A percentile compares a stretch with the other conserved stretches of the same genome.
phyloP scores from a whole-genome alignment of 164 flowering plant species.

The Buxus sempervirens region DNA sequence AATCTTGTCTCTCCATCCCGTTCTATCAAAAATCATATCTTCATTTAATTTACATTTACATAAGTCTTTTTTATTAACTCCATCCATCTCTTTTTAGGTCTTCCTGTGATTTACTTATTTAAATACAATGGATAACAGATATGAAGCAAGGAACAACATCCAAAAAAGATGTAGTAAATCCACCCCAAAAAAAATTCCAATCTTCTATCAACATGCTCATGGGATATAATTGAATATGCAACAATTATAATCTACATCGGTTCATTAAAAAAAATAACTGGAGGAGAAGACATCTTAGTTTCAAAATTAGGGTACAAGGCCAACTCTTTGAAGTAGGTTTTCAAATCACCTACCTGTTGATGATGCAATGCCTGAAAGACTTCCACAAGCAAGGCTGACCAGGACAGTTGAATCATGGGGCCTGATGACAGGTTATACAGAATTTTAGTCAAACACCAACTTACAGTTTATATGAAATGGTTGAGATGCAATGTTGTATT shows the following conservation, averaged over 20 bases:
- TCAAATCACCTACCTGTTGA: slow-evolving; percentile 56
- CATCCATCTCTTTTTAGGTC: too few relatives aligned
- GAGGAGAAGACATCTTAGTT: background rate
- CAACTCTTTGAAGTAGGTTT: background rate
- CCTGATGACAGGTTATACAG: slow-evolving; percentile 34
- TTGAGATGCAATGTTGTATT: background rate
- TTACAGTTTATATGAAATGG: too few relatives aligned
- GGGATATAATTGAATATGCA: background rate
- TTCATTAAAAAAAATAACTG: background rate
- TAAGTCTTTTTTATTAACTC: too few relatives aligned
- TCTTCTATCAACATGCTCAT: background rate
- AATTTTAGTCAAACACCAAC: too few relatives aligned
- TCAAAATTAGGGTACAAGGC: background rate
- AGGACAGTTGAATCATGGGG: slow-evolving; percentile 62
- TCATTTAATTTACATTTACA: too few relatives aligned
- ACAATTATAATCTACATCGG: background rate
- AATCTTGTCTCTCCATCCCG: too few relatives aligned
- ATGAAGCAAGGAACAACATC: too few relatives aligned
- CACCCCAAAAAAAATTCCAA: too few relatives aligned
- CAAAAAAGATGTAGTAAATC: too few relatives aligned
- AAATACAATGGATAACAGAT: too few relatives aligned
- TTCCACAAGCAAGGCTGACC: slow-evolving; percentile 80
- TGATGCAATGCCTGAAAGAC: slow-evolving; percentile 85
- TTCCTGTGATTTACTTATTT: too few relatives aligned
- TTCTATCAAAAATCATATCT: too few relatives aligned